Evolutionary conservation across 352 stramenopile species (phyloP).

Genomic region (Globisporangium spiculum): DNA sequence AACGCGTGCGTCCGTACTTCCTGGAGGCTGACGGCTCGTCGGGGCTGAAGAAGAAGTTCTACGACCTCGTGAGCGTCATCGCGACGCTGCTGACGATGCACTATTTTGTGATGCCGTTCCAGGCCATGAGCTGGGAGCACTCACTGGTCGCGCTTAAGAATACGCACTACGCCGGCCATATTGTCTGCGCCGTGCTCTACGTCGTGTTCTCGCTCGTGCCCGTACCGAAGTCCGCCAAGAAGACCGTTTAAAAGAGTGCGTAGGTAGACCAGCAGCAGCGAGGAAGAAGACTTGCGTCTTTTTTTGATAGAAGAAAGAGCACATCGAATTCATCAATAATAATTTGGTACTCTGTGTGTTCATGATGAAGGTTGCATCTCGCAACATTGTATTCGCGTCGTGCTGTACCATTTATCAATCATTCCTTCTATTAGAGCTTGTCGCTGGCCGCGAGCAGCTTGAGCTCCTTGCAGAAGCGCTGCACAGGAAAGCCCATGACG

Average conservation of each 20-base stretch:
- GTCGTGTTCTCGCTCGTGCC: slow-evolving; percentile 67
- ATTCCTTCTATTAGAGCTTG: slow-evolving; percentile 30
- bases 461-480: slow-evolving; percentile 72
- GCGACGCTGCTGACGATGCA: slow-evolving; percentile 50
- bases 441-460: slow-evolving; percentile 32
- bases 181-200: slow-evolving; percentile 61
- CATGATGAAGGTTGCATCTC: not conserved
- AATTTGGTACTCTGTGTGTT: not conserved
- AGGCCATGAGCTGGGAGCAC: slow-evolving; percentile 68
- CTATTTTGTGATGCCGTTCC: slow-evolving; percentile 75
- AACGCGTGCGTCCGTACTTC: slow-evolving; percentile 66
- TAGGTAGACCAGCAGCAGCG: not conserved
- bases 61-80: slow-evolving; percentile 53
- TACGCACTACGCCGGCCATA: slow-evolving; percentile 69
- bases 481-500: slow-evolving; percentile 87
- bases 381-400: too few relatives aligned
- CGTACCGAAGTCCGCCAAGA: slow-evolving; percentile 50
- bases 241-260: slow-evolving; percentile 35
- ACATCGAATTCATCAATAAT: not conserved
- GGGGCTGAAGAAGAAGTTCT: slow-evolving; percentile 51
- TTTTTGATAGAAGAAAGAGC: slow-evolving; percentile 4
- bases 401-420: too few relatives aligned
- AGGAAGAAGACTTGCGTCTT: not conserved
- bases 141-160: slow-evolving; percentile 63
- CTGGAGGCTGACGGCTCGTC: slow-evolving; percentile 54